Evolutionary conservation across 1,139 yeast species (phyloP), one percentile per base, ranked within the genome.

Genomic region (Nadsonia commutata): DNA sequence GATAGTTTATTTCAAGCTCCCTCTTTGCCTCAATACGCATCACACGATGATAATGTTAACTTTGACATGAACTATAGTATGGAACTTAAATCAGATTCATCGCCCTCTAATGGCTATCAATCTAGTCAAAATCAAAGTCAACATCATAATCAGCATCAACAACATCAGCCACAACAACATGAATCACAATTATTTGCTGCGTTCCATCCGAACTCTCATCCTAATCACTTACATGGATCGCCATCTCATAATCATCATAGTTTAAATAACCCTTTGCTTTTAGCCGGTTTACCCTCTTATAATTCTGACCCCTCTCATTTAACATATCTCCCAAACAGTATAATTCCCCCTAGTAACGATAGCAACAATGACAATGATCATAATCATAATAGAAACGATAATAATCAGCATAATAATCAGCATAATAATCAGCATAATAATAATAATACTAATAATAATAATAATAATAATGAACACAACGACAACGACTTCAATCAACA

Each of bases 121-220:
- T n/a, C 42, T 18, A 33, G 18, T 31, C 42, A 33, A 18, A 38
- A 36, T 8, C 42, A 40, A 31, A 37, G 40, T 18, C 13, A n/a
- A n/a, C 31, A 11, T 23, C 31, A 9, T 23, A n/a, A n/a, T n/a
- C n/a, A n/a, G n/a, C n/a, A n/a, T n/a, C n/a, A n/a, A n/a, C n/a
- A n/a, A n/a, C n/a, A n/a, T n/a, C n/a, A n/a, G n/a, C n/a, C n/a
- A n/a, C n/a, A n/a, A n/a, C n/a, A n/a, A n/a, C n/a, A n/a, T n/a
- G n/a, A n/a, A n/a, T n/a, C n/a, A n/a, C 33, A 27, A 27, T 27
- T 27, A 27, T 27, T 27, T 27, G 33, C 33, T 9, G 33, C 33
- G n/a, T 27, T 27, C 16, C 9, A 13, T 27, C n/a, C n/a, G n/a
- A n/a, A n/a, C n/a, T n/a, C n/a, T n/a, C 8, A 27, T 13, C 33